Percentiles rank a stretch among this genome's conserved stretches.
Conservation (phyloP, 345 rosid species). For the Corymbia maculata region DNA sequence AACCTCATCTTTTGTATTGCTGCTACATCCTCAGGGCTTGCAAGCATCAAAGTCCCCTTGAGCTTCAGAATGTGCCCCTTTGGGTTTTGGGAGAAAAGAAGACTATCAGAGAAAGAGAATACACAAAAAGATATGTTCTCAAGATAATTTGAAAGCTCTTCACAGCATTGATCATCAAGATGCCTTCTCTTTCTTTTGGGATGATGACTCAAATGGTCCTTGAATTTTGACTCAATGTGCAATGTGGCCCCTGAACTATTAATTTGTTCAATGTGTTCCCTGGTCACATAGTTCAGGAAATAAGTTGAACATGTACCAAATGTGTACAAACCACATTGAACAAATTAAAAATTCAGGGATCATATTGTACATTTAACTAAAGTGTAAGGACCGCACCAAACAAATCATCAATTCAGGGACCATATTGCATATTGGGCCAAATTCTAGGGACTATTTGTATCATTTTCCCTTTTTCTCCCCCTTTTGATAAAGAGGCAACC, state of each 20-base stretch:
- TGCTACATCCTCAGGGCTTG: constrained; percentile 85
- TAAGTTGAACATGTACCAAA: no score
- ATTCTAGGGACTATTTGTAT: background rate
- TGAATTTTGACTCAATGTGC: background rate
- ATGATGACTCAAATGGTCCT: background rate
- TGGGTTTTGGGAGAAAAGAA: constrained; percentile 9
- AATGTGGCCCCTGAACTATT: background rate
- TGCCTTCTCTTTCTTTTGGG: background rate
- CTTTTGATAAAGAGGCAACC: background rate
- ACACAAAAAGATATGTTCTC: background rate
- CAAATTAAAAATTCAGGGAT: background rate
- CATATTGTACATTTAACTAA: background rate
- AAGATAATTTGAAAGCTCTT: background rate
- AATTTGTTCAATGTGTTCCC: background rate
- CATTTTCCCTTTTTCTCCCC: background rate
- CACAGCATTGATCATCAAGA: background rate
- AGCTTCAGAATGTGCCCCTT: constrained; percentile 93
- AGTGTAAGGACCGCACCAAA: background rate
- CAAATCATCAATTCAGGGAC: background rate
- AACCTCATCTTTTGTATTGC: constrained; percentile 81
- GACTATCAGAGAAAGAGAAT: background rate
- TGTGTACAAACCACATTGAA: no score
- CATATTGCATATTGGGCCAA: background rate
- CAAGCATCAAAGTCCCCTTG: constrained; percentile 91
- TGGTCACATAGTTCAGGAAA: no score